Evolutionary conservation across 2,329 filamentous ascomycete genomes (phyloP).

Genomic region (Cordyceps cateniannulata): DNA sequence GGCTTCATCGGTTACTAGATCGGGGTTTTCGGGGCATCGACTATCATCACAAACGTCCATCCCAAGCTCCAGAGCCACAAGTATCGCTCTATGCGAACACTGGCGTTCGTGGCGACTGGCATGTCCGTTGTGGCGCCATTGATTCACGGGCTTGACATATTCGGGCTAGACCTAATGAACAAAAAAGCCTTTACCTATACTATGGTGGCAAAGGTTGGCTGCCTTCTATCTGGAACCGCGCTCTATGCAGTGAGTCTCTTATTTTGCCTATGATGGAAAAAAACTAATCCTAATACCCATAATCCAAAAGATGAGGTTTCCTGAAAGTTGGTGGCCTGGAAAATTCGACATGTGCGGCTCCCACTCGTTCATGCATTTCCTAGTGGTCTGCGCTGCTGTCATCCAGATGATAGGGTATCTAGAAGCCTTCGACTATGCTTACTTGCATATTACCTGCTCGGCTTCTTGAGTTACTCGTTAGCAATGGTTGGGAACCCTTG

Average conservation of each 20-base stretch:
- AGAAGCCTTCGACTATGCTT: constrained; percentile 9
- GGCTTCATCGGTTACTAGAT: constrained; percentile 15
- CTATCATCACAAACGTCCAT: constrained; percentile 28
- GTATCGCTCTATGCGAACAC: constrained; percentile 27
- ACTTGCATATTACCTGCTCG: constrained; percentile 2
- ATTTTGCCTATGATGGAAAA: constrained; percentile 9
- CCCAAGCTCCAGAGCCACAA: constrained; percentile 26
- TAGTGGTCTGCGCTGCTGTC: constrained; percentile 7
- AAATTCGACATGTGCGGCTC: constrained; percentile 11
- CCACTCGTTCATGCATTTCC: constrained; percentile 5
- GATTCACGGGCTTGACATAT: constrained; percentile 29
- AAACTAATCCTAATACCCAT: constrained; percentile 15
- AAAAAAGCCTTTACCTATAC: constrained; percentile 17
- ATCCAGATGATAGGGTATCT: constrained; percentile 11
- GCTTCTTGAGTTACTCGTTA: background rate
- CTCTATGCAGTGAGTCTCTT: constrained; percentile 31
- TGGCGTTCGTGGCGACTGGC: constrained; percentile 30
- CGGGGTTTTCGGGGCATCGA: constrained; percentile 18
- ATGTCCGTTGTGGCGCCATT: constrained; percentile 30
- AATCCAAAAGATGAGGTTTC: constrained; percentile 6
- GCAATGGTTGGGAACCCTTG: background rate
- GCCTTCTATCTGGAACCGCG: constrained; percentile 29
- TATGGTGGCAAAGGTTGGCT: constrained; percentile 25
- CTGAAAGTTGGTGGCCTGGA: constrained; percentile 6
- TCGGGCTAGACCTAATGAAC: constrained; percentile 27